phyloP scores from a whole-genome alignment of 345 rosid genomes.

The Limnanthes douglasii region DNA sequence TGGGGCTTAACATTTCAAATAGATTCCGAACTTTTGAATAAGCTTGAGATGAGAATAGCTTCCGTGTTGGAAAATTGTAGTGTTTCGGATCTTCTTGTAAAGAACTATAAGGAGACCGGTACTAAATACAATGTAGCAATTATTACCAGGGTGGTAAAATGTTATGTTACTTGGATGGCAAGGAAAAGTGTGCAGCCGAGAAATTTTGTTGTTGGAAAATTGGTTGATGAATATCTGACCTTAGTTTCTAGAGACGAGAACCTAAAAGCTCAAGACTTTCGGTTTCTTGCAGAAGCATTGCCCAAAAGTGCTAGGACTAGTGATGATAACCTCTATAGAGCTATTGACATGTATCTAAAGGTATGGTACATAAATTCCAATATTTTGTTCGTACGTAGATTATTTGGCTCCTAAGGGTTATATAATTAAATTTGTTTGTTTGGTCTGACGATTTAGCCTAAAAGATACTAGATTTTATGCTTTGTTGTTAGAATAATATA shows the following conservation, averaged over 20 bases:
- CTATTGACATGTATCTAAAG: constrained; percentile 43
- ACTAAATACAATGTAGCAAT: constrained; percentile 19
- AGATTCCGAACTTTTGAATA: constrained; percentile 7
- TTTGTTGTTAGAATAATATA: too few species aligned
- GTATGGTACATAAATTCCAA: too few species aligned
- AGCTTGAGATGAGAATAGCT: constrained; percentile 20
- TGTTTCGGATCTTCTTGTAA: constrained; percentile 30
- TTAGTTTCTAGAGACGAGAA: constrained; percentile 26
- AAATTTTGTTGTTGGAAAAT: constrained; percentile 19
- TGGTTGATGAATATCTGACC: constrained; percentile 32
- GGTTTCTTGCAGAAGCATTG: constrained; percentile 19
- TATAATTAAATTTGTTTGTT: too few species aligned
- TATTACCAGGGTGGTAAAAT: constrained; percentile 18
- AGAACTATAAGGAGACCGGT: constrained; percentile 14
- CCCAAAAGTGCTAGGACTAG: constrained; percentile 22
- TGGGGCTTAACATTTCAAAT: constrained; percentile 17
- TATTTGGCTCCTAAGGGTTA: too few species aligned
- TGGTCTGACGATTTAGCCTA: too few species aligned
- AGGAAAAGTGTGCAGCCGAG: constrained; percentile 9
- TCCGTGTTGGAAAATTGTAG: constrained; percentile 23
- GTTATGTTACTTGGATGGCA: constrained; percentile 16
- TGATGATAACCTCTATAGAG: constrained; percentile 30
- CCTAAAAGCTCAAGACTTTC: constrained; percentile 19
- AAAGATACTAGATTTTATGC: too few species aligned
- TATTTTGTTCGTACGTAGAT: too few species aligned